Base-by-base conservation (phyloP, 371 early-diverging fungal species). In the Apophysomyces ossiformis region DNA sequence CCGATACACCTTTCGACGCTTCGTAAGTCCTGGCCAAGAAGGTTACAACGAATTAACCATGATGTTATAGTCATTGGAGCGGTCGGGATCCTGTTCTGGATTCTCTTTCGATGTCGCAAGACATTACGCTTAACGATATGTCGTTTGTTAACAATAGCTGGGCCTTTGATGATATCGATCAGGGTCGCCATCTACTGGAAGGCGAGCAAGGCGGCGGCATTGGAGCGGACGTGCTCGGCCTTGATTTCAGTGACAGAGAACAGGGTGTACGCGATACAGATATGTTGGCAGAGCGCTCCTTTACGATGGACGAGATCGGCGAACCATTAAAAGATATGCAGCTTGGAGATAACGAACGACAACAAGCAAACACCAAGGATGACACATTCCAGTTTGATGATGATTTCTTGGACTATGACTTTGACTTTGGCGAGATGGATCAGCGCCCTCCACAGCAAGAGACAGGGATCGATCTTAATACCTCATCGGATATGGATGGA, bases 1-100 rank as follows among this genome's bases (percentile, higher is more conserved):
- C 94, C 9, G 91, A 92, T 58, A 89, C 89, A 11, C 77, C 85
- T 5, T 82, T 92, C 50, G 83, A 89, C 35, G 41, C 67, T 38
- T 60, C 54, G 76, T 73, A 72, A 63, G 18, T 18, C 5, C 35
- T 21, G 21, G 35, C n/a, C 57, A 63, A 13, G 54, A 26, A 21
- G 13, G 18, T 21, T 4, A 11, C 5, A 16, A 4, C 6, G 9
- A 36, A 44, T 44, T 35, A 13, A 16, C 26, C 4, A 4, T 46
- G 5, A 5, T 65, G 41, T 37, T 12, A 21, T 58, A 64, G 60
- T 36, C 43, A 37, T 18, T 62, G 39, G 68, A 67, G 18, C 60
- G 45, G 44, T 7, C 56, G 54, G 9, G 81, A 80, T 35, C 69
- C 76, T 37, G 64, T 77, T 12, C 57, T 81, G 1, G 81, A 85